phyloP scores from a whole-genome alignment of 2,329 filamentous ascomycete species.

The Grosmannia penicillata region DNA sequence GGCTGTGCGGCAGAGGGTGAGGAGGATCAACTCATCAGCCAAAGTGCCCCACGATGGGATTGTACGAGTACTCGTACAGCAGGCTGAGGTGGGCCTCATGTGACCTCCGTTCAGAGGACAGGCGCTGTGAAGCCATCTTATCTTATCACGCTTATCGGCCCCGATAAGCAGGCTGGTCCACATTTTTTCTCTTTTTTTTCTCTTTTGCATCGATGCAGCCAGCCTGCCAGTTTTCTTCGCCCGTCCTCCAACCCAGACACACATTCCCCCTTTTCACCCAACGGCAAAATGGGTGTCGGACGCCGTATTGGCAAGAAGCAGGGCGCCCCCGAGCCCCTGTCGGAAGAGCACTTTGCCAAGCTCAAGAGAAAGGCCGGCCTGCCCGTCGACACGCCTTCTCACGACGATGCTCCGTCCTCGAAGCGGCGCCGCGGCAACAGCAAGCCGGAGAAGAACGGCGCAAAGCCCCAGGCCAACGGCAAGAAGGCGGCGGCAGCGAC shows the following conservation, averaged over 20 bases:
- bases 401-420: constrained; percentile 40
- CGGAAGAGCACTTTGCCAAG: constrained; percentile 64
- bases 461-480: constrained; percentile 11
- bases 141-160: constrained; percentile 8
- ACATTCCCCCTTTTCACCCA: background rate
- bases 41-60: too few relatives aligned
- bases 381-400: constrained; percentile 40
- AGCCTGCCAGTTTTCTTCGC: background rate
- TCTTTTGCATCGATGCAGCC: background rate
- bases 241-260: background rate
- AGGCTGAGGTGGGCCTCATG: too few relatives aligned
- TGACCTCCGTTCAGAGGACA: background rate
- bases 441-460: constrained; percentile 20
- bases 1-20: too few relatives aligned
- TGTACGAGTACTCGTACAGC: too few relatives aligned
- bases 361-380: constrained; percentile 73
- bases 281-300: constrained; percentile 61
- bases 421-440: constrained; percentile 30
- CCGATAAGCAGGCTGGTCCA: constrained; percentile 5
- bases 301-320: constrained; percentile 86
- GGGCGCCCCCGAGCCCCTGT: constrained; percentile 68
- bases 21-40: too few relatives aligned
- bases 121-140: constrained; percentile 1
- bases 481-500: constrained; percentile 14
- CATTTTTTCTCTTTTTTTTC: constrained; percentile 3